phyloP scores from a whole-genome alignment of 176 grass and related monocot species.

The Aechmea fasciata region DNA sequence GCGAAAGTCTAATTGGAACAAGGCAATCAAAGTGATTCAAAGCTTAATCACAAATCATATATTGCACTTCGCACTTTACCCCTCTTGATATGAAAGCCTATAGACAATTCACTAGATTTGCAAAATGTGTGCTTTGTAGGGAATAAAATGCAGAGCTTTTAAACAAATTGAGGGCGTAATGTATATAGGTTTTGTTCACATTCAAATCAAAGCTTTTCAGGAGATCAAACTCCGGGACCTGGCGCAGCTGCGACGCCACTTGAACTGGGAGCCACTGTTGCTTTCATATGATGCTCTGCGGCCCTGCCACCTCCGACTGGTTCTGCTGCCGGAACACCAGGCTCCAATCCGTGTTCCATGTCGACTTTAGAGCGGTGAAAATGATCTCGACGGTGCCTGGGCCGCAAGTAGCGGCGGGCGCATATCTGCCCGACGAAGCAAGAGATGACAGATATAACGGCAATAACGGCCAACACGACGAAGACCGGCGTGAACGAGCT shows the following conservation, averaged over 20 bases:
- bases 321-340: not conserved
- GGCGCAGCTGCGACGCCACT: not conserved
- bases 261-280: not conserved
- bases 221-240: too few relatives aligned
- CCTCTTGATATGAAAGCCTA: too few relatives aligned
- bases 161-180: too few relatives aligned
- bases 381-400: conserved; percentile 43
- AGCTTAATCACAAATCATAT: too few relatives aligned
- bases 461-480: conserved; percentile 64
- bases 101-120: too few relatives aligned
- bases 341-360: conserved; percentile 28
- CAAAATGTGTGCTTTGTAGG: too few relatives aligned
- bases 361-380: conserved; percentile 40
- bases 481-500: conserved; percentile 55
- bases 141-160: too few relatives aligned
- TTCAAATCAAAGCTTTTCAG: too few relatives aligned
- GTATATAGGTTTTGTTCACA: too few relatives aligned
- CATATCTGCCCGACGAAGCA: conserved; percentile 64
- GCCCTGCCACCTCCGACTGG: not conserved
- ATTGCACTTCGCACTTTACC: too few relatives aligned
- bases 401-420: conserved; percentile 51
- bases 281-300: not conserved
- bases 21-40: too few relatives aligned
- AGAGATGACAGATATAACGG: conserved; percentile 42
- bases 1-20: too few relatives aligned